phyloP scores from a whole-genome alignment of 2,329 filamentous ascomycete species.

The Clonostachys byssicola region DNA sequence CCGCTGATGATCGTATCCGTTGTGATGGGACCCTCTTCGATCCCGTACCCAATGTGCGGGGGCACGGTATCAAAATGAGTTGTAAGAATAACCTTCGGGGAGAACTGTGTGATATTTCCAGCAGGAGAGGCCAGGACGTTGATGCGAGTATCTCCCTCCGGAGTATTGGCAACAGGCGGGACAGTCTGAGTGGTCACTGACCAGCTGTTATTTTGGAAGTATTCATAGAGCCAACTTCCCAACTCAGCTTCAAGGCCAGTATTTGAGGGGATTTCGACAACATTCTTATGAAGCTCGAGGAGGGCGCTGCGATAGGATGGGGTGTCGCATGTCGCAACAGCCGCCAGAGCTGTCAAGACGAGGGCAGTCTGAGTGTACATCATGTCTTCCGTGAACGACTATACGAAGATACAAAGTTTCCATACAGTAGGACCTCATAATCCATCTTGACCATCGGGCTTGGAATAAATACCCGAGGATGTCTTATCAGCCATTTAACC shows the following conservation, averaged over 20 bases:
- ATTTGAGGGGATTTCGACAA: constrained; percentile 71
- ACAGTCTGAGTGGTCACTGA: constrained; percentile 37
- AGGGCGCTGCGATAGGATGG: constrained; percentile 44
- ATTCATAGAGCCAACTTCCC: constrained; percentile 63
- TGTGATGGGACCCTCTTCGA: constrained; percentile 18
- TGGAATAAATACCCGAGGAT: too few species aligned
- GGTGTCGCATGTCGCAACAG: constrained; percentile 6
- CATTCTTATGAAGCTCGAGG: constrained; percentile 67
- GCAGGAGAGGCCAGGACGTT: too few species aligned
- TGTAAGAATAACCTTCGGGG: constrained; percentile 27
- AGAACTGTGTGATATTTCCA: constrained; percentile 31
- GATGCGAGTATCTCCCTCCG: constrained; percentile 13
- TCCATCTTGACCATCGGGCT: too few species aligned
- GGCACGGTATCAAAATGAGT: constrained; percentile 75
- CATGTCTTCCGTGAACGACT: too few species aligned
- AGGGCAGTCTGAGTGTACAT: too few species aligned
- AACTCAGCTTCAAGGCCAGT: constrained; percentile 64
- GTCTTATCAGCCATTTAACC: too few species aligned
- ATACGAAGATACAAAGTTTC: too few species aligned
- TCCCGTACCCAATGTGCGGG: constrained; percentile 61
- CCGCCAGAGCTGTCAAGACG: too few species aligned
- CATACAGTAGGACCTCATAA: too few species aligned
- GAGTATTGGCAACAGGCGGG: constrained; percentile 20
- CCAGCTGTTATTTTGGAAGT: constrained; percentile 50
- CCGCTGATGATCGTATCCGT: constrained; percentile 44